Evolutionary conservation across 2,329 filamentous ascomycete species (phyloP).

Genomic region (Botrytis squamosa): DNA sequence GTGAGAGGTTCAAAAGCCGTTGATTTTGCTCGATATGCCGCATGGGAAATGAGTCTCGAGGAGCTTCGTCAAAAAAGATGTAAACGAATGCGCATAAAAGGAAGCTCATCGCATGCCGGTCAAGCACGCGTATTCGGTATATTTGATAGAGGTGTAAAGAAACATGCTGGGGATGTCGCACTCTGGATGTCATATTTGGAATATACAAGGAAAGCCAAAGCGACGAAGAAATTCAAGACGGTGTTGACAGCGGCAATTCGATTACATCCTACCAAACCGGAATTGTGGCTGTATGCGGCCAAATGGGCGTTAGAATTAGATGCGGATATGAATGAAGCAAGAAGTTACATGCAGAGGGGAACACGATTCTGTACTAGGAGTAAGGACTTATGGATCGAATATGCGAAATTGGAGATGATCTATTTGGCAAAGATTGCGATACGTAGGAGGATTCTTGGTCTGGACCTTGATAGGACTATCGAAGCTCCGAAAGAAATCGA

Average conservation of each 20-base stretch:
- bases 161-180: conserved; percentile 76
- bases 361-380: conserved; percentile 83
- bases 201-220: conserved; percentile 69
- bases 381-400: conserved; percentile 79
- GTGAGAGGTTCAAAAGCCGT: conserved; percentile 71
- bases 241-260: conserved; percentile 69
- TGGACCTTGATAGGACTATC: conserved; percentile 51
- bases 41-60: conserved; percentile 69
- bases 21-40: conserved; percentile 83
- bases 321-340: conserved; percentile 82
- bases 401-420: conserved; percentile 86
- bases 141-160: conserved; percentile 79
- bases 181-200: conserved; percentile 91
- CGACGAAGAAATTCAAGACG: conserved; percentile 63
- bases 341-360: conserved; percentile 85
- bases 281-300: conserved; percentile 82
- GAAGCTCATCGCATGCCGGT: conserved; percentile 63
- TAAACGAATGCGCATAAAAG: conserved; percentile 73
- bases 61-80: conserved; percentile 78
- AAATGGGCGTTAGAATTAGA: conserved; percentile 73
- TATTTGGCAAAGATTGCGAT: conserved; percentile 81
- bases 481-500: conserved; percentile 47
- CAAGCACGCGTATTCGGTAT: conserved; percentile 85
- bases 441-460: conserved; percentile 65
- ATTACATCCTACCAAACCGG: conserved; percentile 78